These are phyloP conservation scores for Ceratobasidium sp. DNA, from an alignment of 1,284 basidiomycete genomes.

Conservation along the genomic window DNA sequence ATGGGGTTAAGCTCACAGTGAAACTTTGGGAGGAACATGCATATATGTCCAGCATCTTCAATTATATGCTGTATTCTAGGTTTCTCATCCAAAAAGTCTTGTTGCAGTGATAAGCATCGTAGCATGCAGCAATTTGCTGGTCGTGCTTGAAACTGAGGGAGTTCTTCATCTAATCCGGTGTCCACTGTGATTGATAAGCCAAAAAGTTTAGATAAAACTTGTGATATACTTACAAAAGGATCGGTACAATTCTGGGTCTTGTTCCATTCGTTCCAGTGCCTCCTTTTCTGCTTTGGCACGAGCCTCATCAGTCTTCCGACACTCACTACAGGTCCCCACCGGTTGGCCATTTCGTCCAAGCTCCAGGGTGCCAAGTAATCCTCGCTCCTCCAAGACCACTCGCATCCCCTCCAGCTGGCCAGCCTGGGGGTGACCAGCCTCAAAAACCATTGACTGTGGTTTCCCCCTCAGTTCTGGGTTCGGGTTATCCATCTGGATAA, in stretches of 20 bases:
- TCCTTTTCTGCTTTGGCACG: background rate
- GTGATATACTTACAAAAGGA: background rate
- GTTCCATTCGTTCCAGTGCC: background rate
- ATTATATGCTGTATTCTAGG: slow-evolving; percentile 48
- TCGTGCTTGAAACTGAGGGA: background rate
- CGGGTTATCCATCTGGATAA: background rate
- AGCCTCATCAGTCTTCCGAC: background rate
- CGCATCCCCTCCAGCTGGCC: slow-evolving; percentile 51
- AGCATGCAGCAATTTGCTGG: slow-evolving; percentile 49
- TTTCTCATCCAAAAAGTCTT: slow-evolving; percentile 51
- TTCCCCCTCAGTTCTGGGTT: background rate
- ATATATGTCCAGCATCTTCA: slow-evolving; percentile 45
- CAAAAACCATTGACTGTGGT: background rate
- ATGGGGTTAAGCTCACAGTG: slow-evolving; percentile 44
- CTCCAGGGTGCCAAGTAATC: slow-evolving; percentile 44
- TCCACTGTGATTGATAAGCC: background rate
- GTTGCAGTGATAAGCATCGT: slow-evolving; percentile 49
- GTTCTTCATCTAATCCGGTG: background rate
- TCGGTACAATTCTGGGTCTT: background rate
- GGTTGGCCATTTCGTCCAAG: background rate
- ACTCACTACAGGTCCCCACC: background rate
- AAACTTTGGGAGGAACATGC: slow-evolving; percentile 48
- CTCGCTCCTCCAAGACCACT: slow-evolving; percentile 49
- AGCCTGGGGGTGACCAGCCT: background rate
- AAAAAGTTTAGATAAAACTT: background rate